These are phyloP conservation scores for Suaeda aralocaspica DNA, from an alignment of 148 eudicot species.

Conservation along the genomic window DNA sequence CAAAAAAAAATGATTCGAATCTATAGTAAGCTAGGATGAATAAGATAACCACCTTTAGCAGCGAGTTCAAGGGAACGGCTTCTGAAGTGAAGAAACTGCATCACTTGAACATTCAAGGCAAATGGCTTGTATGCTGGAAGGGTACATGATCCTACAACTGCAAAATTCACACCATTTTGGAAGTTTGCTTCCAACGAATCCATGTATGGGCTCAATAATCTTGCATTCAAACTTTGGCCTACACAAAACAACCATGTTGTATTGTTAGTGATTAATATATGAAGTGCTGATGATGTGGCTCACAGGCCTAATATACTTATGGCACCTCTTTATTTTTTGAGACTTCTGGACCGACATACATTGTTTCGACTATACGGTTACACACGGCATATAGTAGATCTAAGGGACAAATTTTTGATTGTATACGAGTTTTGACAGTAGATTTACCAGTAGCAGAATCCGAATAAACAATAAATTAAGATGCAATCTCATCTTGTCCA, in stretches of 20 bases:
- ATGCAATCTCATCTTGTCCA: neutral
- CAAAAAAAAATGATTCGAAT: neutral
- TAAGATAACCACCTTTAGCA: constrained; percentile 42
- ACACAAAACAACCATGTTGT: constrained; percentile 25
- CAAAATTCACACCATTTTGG: constrained; percentile 79
- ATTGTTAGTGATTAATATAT: neutral
- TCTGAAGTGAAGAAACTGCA: constrained; percentile 78
- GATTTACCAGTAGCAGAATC: neutral
- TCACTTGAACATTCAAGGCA: constrained; percentile 60
- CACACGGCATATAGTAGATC: constrained; percentile 6
- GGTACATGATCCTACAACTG: constrained; percentile 73
- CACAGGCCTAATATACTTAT: neutral
- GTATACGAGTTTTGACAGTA: constrained; percentile 3
- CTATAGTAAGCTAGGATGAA: neutral
- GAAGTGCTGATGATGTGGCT: neutral
- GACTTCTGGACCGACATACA: neutral
- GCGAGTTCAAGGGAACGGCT: constrained; percentile 62
- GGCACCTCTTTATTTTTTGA: neutral
- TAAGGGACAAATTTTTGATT: neutral
- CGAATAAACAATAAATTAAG: neutral
- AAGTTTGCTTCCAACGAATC: constrained; percentile 69
- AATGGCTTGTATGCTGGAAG: constrained; percentile 67
- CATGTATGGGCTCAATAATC: constrained; percentile 64
- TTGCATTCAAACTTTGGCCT: constrained; percentile 73
- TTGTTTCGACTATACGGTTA: neutral